These are phyloP conservation scores for Mucor sp. DNA, from an alignment of 371 early-diverging fungal genomes.

Conservation along the genomic window DNA sequence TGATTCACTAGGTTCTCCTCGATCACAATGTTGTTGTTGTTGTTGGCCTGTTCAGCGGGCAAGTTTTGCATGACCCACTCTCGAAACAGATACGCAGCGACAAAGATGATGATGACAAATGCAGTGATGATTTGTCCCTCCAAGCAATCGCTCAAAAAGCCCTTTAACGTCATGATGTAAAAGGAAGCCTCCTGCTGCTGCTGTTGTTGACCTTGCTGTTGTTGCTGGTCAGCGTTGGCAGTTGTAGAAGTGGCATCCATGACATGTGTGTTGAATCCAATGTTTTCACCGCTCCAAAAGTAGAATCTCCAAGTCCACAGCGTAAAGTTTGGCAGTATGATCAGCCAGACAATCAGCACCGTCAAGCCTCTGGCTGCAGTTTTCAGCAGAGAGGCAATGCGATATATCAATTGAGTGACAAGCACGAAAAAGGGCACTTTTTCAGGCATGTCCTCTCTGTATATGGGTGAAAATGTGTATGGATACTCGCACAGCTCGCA, in stretches of 20 bases:
- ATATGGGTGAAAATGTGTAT: conserved; percentile 82
- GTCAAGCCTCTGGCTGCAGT: conserved; percentile 44
- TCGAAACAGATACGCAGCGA: conserved; percentile 72
- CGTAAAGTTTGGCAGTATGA: conserved; percentile 76
- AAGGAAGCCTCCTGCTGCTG: not conserved
- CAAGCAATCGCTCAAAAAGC: conserved; percentile 76
- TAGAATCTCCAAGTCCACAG: conserved; percentile 80
- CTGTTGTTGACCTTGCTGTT: not conserved
- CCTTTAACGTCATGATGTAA: conserved; percentile 20
- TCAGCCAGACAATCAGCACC: conserved; percentile 73
- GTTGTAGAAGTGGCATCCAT: not conserved
- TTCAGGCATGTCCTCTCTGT: conserved; percentile 71
- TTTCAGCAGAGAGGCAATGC: conserved; percentile 33
- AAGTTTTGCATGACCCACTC: conserved; percentile 85
- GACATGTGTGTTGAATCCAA: conserved; percentile 17
- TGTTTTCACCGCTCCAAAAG: conserved; percentile 69
- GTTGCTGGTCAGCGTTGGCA: not conserved
- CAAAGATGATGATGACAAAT: conserved; percentile 70
- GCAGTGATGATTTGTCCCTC: conserved; percentile 83
- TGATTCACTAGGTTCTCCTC: not conserved
- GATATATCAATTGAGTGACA: conserved; percentile 49
- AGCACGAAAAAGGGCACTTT: conserved; percentile 60
- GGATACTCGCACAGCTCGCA: conserved; percentile 89
- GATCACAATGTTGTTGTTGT: not conserved
- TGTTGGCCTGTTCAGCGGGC: conserved; percentile 20